phyloP scores from a whole-genome alignment of 1,284 basidiomycete species.

The Pterula multifida region DNA sequence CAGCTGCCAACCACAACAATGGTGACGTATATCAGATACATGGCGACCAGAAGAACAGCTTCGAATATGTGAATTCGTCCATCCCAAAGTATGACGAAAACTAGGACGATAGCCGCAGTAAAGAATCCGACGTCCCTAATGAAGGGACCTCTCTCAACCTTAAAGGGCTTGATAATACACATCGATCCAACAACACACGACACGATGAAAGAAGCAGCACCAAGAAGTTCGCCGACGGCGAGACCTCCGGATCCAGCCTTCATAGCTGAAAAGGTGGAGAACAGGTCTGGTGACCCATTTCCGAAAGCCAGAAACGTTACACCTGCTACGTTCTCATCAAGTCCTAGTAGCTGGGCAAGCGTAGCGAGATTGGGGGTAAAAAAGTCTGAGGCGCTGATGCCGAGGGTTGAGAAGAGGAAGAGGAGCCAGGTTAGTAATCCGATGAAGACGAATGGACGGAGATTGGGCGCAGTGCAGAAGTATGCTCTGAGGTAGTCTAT shows the following conservation, averaged over 20 bases:
- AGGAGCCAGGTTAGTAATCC: slow-evolving; percentile 64
- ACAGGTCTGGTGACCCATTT: slow-evolving; percentile 87
- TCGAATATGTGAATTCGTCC: slow-evolving; percentile 67
- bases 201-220: slow-evolving; percentile 92
- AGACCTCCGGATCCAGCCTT: slow-evolving; percentile 75
- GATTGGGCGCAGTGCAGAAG: slow-evolving; percentile 44
- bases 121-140: slow-evolving; percentile 93
- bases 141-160: slow-evolving; percentile 72
- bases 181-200: slow-evolving; percentile 94
- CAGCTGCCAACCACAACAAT: slow-evolving; percentile 72
- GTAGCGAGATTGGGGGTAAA: slow-evolving; percentile 91
- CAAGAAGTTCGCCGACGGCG: slow-evolving; percentile 90
- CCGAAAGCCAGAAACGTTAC: slow-evolving; percentile 92
- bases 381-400: slow-evolving; percentile 89
- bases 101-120: slow-evolving; percentile 61
- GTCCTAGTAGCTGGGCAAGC: slow-evolving; percentile 67
- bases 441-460: slow-evolving; percentile 48
- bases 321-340: slow-evolving; percentile 85
- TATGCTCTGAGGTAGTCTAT: slow-evolving; percentile 59
- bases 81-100: slow-evolving; percentile 75
- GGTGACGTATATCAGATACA: slow-evolving; percentile 74
- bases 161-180: slow-evolving; percentile 91
- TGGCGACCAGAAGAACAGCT: slow-evolving; percentile 56
- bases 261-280: slow-evolving; percentile 93
- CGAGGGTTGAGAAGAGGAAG: slow-evolving; percentile 82